These are phyloP conservation scores for Podaxis carcinomalis DNA, from an alignment of 768 basidiomycete genomes.

Conservation along the genomic window DNA sequence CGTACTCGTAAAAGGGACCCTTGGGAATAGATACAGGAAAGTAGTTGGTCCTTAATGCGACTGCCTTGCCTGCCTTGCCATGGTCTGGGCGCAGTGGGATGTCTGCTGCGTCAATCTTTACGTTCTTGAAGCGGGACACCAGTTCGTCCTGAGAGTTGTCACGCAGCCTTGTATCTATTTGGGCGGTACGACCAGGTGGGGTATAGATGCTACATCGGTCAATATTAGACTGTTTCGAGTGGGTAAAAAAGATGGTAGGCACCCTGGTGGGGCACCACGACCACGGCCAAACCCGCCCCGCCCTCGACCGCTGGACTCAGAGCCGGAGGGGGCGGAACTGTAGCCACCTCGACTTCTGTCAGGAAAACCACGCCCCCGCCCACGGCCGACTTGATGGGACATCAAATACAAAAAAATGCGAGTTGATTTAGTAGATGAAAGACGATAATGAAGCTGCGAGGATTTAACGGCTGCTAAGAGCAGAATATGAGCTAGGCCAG, in stretches of 20 bases:
- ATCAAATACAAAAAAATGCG: conserved; percentile 15
- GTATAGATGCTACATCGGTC: conserved; percentile 25
- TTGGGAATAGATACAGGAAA: conserved; percentile 55
- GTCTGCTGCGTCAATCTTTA: conserved; percentile 30
- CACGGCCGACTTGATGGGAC: conserved; percentile 21
- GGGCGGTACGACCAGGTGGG: conserved; percentile 29
- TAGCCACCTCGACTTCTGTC: neutral
- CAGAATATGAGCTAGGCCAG: neutral
- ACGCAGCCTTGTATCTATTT: conserved; percentile 37
- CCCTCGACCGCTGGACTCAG: conserved; percentile 26
- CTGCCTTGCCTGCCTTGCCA: conserved; percentile 43
- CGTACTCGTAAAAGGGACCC: conserved; percentile 55
- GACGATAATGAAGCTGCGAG: conserved; percentile 3
- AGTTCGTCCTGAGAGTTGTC: conserved; percentile 39
- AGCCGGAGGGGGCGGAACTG: neutral
- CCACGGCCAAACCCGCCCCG: conserved; percentile 16
- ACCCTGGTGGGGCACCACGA: conserved; percentile 32
- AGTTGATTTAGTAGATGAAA: neutral
- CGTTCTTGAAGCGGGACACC: conserved; percentile 29
- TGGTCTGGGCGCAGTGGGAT: conserved; percentile 59
- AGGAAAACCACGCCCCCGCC: conserved; percentile 1
- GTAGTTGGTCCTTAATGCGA: conserved; percentile 63
- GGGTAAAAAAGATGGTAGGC: conserved; percentile 1
- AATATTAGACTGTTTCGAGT: neutral
- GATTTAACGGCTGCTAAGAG: neutral